Conservation (phyloP, 768 basidiomycete genomes). For the Inosperma sp. region DNA sequence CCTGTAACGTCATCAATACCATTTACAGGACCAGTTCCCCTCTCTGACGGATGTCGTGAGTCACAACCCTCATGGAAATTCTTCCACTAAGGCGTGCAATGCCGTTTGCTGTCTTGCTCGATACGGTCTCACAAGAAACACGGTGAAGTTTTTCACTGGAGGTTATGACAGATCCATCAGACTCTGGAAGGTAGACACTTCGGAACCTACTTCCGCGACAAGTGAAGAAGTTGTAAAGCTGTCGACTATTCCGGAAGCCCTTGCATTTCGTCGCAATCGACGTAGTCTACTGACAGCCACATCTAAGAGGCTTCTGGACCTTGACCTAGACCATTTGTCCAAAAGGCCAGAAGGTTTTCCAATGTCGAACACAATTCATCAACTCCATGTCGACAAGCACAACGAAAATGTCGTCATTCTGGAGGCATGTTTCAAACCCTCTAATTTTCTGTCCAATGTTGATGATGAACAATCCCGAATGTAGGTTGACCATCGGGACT, state of each 20-base stretch:
- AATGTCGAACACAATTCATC: constrained; percentile 38
- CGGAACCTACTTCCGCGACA: constrained; percentile 16
- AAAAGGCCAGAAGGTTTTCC: constrained; percentile 25
- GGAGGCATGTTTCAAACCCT: constrained; percentile 36
- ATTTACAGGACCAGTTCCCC: constrained; percentile 27
- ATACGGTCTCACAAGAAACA: constrained; percentile 22
- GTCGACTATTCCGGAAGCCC: constrained; percentile 30
- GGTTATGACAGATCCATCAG: constrained; percentile 43
- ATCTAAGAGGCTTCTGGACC: constrained; percentile 30
- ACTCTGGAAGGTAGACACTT: constrained; percentile 35
- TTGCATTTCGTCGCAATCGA: constrained; percentile 35
- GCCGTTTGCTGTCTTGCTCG: constrained; percentile 41
- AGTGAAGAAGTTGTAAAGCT: constrained; percentile 19
- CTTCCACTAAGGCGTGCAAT: constrained; percentile 7
- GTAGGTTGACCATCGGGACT: constrained; percentile 47
- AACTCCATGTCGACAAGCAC: constrained; percentile 45
- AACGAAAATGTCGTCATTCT: constrained; percentile 39
- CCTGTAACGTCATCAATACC: too few relatives aligned
- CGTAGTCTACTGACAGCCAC: constrained; percentile 32
- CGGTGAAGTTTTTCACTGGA: constrained; percentile 42
- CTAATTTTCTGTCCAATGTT: constrained; percentile 6
- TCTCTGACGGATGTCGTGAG: constrained; percentile 28
- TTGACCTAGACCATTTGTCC: constrained; percentile 36
- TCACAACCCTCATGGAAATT: constrained; percentile 24
- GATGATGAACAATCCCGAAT: constrained; percentile 15